phyloP scores from a whole-genome alignment of 345 rosid species.

The Eucalyptus paniculata region DNA sequence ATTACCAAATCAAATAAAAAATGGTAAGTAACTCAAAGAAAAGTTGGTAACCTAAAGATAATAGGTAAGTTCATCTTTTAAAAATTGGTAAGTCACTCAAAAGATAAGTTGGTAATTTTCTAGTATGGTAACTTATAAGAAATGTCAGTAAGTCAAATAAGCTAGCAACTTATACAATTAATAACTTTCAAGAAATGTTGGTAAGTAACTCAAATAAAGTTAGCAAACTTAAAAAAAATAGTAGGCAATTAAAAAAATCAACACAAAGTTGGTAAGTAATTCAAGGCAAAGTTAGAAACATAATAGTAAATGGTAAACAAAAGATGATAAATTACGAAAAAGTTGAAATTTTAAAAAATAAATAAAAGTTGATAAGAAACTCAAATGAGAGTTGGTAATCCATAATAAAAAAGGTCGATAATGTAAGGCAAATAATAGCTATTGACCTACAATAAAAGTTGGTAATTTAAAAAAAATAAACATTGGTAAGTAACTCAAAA shows the following conservation, averaged over 20 bases:
- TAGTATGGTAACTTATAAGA: too few relatives aligned
- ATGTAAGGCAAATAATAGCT: not conserved
- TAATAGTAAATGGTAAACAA: not conserved
- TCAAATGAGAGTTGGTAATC: not conserved
- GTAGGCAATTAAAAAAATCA: not conserved
- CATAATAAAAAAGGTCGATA: not conserved
- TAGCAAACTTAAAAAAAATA: not conserved
- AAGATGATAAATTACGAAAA: not conserved
- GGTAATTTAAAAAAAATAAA: not conserved
- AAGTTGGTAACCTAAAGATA: too few relatives aligned
- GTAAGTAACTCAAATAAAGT: not conserved
- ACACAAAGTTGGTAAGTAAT: not conserved
- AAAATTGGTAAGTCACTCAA: too few relatives aligned
- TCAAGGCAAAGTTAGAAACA: not conserved
- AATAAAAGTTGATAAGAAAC: not conserved
- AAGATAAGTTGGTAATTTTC: too few relatives aligned
- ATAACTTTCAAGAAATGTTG: too few relatives aligned
- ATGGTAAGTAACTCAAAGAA: too few relatives aligned
- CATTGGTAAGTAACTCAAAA: not conserved
- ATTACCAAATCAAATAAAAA: too few relatives aligned
- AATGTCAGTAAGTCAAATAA: too few relatives aligned
- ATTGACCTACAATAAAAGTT: not conserved
- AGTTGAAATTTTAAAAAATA: not conserved
- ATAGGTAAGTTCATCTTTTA: too few relatives aligned
- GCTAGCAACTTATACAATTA: too few relatives aligned